Evolutionary conservation across 2,329 filamentous ascomycete genomes (phyloP).

Genomic region (Aspergillus melleus): DNA sequence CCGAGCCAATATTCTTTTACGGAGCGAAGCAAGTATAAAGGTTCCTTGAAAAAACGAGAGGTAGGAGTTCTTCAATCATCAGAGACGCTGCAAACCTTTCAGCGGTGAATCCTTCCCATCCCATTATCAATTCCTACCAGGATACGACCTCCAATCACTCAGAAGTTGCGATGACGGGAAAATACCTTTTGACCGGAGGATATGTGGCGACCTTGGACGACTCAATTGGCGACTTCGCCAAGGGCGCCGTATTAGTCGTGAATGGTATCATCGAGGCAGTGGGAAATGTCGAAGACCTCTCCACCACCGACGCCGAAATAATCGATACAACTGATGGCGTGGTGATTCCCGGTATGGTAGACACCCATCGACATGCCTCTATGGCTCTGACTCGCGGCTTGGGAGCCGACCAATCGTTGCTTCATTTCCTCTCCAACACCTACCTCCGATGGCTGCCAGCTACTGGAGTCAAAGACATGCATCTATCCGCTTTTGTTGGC

Average conservation of each 20-base stretch:
- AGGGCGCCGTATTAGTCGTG: background rate
- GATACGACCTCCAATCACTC: too few relatives aligned
- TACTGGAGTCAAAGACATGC: background rate
- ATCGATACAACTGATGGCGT: background rate
- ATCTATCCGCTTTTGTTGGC: background rate
- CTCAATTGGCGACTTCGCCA: background rate
- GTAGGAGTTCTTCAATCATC: too few relatives aligned
- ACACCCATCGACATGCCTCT: background rate
- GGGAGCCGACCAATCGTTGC: background rate
- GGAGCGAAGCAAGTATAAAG: too few relatives aligned
- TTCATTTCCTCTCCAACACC: background rate
- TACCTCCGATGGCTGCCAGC: background rate
- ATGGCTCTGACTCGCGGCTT: background rate
- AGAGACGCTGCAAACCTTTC: too few relatives aligned
- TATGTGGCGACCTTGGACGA: background rate
- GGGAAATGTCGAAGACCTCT: background rate
- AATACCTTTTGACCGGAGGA: background rate
- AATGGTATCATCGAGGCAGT: background rate
- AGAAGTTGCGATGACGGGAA: background rate
- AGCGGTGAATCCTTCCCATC: too few relatives aligned
- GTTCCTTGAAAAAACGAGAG: too few relatives aligned
- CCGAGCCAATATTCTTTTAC: too few relatives aligned
- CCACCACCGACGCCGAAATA: background rate
- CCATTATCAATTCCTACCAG: too few relatives aligned
- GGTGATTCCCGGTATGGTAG: background rate